Conservation (phyloP, 495 filamentous ascomycete species). For the Aspergillus sclerotiicarbonarius region DNA sequence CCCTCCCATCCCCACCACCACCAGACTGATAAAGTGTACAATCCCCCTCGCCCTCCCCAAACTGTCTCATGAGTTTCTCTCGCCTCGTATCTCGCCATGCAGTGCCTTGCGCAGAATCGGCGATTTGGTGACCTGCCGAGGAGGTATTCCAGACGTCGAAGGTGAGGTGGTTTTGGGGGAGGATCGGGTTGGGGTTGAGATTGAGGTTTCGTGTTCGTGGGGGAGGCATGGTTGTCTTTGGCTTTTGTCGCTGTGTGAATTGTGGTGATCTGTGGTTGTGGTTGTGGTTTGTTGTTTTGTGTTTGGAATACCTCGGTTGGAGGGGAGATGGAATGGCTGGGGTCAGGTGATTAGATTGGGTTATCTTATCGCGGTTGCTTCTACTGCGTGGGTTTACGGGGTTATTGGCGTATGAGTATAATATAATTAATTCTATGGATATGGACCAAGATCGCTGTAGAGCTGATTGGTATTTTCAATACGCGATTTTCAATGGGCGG, state of each 20-base stretch:
- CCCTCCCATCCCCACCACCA: slow-evolving; percentile 12
- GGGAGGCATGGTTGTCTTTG: neutral
- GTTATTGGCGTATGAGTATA: too few species aligned
- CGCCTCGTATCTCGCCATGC: slow-evolving; percentile 71
- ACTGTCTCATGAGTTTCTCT: slow-evolving; percentile 66
- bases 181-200: neutral
- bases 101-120: slow-evolving; percentile 56
- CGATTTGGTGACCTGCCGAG: slow-evolving; percentile 76
- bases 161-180: slow-evolving; percentile 37
- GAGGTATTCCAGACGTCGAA: slow-evolving; percentile 84
- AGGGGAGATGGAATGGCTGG: too few species aligned
- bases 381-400: too few species aligned
- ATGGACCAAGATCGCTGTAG: too few species aligned
- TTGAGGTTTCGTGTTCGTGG: neutral
- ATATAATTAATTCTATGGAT: too few species aligned
- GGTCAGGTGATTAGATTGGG: too few species aligned
- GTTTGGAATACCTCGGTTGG: neutral
- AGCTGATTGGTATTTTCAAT: too few species aligned
- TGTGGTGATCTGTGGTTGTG: neutral
- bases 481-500: too few species aligned
- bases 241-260: neutral
- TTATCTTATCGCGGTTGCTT: too few species aligned
- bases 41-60: slow-evolving; percentile 34
- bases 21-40: slow-evolving; percentile 13
- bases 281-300: neutral